phyloP scores from a whole-genome alignment of 768 basidiomycete species.

The Dacryopinax primogenitus region DNA sequence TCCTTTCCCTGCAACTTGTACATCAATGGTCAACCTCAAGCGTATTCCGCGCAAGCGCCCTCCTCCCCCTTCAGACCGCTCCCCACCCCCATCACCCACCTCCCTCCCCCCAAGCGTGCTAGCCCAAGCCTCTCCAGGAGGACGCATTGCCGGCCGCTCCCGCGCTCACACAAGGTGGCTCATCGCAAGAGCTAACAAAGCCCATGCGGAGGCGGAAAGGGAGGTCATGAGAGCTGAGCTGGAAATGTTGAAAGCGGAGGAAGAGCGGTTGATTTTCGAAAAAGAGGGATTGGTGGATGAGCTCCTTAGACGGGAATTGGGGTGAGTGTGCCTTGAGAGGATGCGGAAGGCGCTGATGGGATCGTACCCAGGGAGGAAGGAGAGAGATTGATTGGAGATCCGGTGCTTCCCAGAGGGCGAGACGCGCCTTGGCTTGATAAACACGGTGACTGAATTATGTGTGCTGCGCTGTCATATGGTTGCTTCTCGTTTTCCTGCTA shows the following conservation, averaged over 20 bases:
- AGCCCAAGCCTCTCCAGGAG: neutral
- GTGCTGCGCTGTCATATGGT: too few relatives aligned
- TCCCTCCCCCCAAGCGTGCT: neutral
- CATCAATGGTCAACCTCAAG: too few relatives aligned
- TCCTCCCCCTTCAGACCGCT: neutral
- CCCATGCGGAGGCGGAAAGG: neutral
- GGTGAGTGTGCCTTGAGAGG: neutral
- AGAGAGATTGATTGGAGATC: neutral
- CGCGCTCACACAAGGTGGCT: neutral
- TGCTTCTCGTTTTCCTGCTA: too few relatives aligned
- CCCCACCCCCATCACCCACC: neutral
- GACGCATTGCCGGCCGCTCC: neutral
- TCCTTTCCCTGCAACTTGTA: too few relatives aligned
- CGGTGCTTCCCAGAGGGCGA: too few relatives aligned
- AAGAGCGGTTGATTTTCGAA: neutral
- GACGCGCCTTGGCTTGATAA: too few relatives aligned
- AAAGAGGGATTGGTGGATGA: neutral
- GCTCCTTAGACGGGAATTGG: neutral
- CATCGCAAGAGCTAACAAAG: neutral
- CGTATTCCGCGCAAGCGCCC: neutral
- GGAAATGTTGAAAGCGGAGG: neutral
- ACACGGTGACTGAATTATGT: too few relatives aligned
- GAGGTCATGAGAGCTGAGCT: slow-evolving; percentile 6
- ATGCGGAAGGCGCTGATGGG: neutral
- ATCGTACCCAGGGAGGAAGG: neutral